Evolutionary conservation across 768 basidiomycete species (phyloP), one percentile per base, ranked within the genome.

Genomic region (Boletellus sp.): DNA sequence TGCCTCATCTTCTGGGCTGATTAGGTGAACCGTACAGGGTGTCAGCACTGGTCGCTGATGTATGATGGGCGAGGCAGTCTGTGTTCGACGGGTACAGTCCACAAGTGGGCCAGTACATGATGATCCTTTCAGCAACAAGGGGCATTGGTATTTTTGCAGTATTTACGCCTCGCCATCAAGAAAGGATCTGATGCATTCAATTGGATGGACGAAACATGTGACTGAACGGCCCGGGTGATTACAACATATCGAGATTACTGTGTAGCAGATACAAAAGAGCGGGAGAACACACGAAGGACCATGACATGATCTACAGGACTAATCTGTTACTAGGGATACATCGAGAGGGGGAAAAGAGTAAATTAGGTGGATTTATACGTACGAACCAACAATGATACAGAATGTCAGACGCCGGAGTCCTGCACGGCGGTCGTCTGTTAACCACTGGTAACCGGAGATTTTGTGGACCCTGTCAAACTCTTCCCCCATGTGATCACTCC

Each of bases 401-500:
- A 46, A 52, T 11, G 28, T 46, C 45, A 65, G 41, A 52, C 23
- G 19, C 17, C 17, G n/a, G 38, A 24, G 26, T 13, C 13, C 5
- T 26, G 33, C 15, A 45, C 5, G 6, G 44, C 36, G 10, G 47
- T 26, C 34, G 43, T 26, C 38, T 53, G 41, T 37, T 44, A 47
- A 5, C 19, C 44, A 20, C n/a, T n/a, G n/a, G 34, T 26, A n/a
- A 24, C 31, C n/a, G 40, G 10, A 31, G 45, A 43, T 19, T 52
- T 58, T 2, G 48, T 47, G 28, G 54, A 53, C 34, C 53, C 56
- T 12, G 66, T 42, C 42, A 68, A 48, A 33, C 52, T 53, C 47
- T 66, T 68, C 0, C 68, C 66, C 68, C 64, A 68, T 19, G 56
- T 47, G 17, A 66, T 28, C n/a, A 70, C 48, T 9, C 56, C 64